Base-by-base conservation (phyloP, 331 rosid species). In the Quercus tomentella region DNA sequence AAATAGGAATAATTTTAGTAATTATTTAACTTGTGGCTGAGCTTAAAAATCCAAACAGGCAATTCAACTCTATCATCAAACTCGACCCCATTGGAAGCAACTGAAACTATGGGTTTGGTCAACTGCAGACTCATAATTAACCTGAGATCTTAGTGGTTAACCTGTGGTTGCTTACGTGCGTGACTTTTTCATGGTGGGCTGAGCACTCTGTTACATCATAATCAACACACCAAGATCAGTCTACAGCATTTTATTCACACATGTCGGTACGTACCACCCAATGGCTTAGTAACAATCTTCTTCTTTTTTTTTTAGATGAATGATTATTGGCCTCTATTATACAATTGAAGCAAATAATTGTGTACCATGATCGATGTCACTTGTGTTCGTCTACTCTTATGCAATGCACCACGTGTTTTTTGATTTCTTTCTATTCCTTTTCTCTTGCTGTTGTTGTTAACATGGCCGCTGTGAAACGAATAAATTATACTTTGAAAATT, bases 401-500 rank as follows among this genome's bases (percentile, higher is more conserved):
- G 54, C 78, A 73, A 69, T 11, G 70, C 62, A 80, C 77, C 82
- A 66, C 72, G 76, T 72, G 80, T 73, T 66, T 76, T 8, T 41
- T 23, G 14, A 12, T 63, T 58, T n/a, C 4, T 21, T 26, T 22
- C 4, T 15, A 15, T 11, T 56, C 8, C 12, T 58, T 15, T 31
- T 9, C 4, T 22, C 10, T 5, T 45, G 12, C 7, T 28, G 2
- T 2, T 71, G 10, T 21, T 49, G 57, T 37, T 37, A 8, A 37
- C 54, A 3, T 49, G 16, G 22, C 33, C 25, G 56, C 45, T 7
- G 70, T 28, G 43, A 37, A 16, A 28, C 41, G 18, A 60, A 30
- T 63, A 20, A 68, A 56, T 31, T 55, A 33, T 23, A 43, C 0
- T 61, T 25, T n/a, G 1, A 2, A 4, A 37, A 37, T 8, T 37